Conservation (phyloP, 2,329 filamentous ascomycete species). For the Phaeosphaeriaceae sp. region DNA sequence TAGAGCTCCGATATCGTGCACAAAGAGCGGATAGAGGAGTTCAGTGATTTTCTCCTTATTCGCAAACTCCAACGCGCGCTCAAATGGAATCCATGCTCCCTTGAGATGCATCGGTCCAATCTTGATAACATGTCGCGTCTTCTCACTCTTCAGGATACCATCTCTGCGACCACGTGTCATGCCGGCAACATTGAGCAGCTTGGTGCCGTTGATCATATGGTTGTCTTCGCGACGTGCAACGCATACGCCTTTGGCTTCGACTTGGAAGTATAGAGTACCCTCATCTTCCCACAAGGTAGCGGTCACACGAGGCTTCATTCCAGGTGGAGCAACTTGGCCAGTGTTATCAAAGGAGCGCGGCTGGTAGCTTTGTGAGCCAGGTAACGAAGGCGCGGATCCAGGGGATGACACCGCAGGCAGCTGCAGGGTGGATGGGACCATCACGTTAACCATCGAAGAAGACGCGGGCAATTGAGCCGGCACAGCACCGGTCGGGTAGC, state of each 20-base stretch:
- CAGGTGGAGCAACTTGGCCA: conserved; percentile 90
- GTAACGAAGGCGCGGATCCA: conserved; percentile 35
- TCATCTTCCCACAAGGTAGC: conserved; percentile 99
- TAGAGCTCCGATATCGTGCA: conserved; percentile 93
- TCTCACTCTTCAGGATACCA: conserved; percentile 97
- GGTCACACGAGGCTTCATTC: conserved; percentile 95
- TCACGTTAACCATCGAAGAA: conserved; percentile 71
- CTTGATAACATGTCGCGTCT: conserved; percentile 95
- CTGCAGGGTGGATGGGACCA: conserved; percentile 76
- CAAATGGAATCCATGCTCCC: conserved; percentile 87
- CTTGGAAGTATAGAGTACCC: conserved; percentile 95
- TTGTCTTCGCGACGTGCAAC: conserved; percentile 95
- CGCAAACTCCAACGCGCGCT: conserved; percentile 95
- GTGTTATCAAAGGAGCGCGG: conserved; percentile 77
- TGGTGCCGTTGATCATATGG: conserved; percentile 99
- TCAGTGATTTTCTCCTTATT: conserved; percentile 99
- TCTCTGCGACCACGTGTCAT: conserved; percentile 97
- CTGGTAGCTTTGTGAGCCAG: conserved; percentile 43
- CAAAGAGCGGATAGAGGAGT: conserved; percentile 91
- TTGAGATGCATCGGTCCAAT: conserved; percentile 99
- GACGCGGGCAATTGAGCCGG: conserved; percentile 77
- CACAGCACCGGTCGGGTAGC: conserved; percentile 74
- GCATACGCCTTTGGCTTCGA: conserved; percentile 94
- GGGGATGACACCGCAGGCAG: conserved; percentile 54
- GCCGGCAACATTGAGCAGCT: conserved; percentile 93